Evolutionary conservation across 176 grass and related monocot genomes (phyloP).

Genomic region (Olyra latifolia): DNA sequence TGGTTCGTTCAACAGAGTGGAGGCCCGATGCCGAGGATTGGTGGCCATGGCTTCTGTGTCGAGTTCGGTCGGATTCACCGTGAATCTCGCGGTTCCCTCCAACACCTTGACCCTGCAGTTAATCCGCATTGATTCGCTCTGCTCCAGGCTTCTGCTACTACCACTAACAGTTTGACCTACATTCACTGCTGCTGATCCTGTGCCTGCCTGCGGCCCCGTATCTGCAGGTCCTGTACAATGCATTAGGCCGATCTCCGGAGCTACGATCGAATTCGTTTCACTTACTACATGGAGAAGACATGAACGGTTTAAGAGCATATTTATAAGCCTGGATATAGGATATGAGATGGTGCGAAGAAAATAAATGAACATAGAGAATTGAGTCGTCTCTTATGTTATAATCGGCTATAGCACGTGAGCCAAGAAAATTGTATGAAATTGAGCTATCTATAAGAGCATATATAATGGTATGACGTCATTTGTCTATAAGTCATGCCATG

Average conservation of each 20-base stretch:
- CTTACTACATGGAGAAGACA: not conserved
- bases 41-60: not conserved
- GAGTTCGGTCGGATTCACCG: not conserved
- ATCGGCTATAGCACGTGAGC: no score
- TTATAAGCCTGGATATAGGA: no score
- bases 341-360: no score
- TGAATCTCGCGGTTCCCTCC: not conserved
- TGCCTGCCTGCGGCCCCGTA: not conserved
- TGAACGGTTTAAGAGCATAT: no score
- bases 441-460: no score
- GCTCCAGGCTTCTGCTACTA: not conserved
- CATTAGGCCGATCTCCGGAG: not conserved
- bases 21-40: not conserved
- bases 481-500: no score
- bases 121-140: not conserved
- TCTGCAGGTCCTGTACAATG: not conserved
- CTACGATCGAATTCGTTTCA: not conserved
- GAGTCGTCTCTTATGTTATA: no score
- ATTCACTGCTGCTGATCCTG: not conserved
- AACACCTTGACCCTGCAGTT: not conserved
- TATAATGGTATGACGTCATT: no score
- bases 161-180: conserved; percentile 1
- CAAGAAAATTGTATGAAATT: no score
- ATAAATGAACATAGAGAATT: no score
- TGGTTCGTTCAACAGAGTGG: no score